Base-by-base conservation (phyloP, 129 eudicot species). In the Flaveria linearis region DNA sequence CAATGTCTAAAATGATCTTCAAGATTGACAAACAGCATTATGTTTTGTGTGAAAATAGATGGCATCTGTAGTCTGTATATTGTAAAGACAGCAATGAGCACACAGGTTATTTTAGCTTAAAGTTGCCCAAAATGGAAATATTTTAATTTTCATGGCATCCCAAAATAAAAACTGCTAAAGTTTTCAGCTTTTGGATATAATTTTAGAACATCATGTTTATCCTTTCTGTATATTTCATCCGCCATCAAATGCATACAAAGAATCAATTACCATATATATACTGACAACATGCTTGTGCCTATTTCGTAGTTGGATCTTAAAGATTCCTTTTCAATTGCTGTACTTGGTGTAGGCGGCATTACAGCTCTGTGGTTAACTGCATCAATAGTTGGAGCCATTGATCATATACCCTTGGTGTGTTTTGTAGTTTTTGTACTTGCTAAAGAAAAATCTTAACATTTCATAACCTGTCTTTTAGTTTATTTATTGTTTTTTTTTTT, bases 361-460 rank as follows among this genome's bases (percentile, higher is more conserved):
- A 63, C 82, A 62, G 81, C 87, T 42, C 81, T 89, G 20, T 94
- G 94, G 92, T 69, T 94, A 42, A 78, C 90, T 16, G 72, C 78
- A 60, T 87, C 91, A 36, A 79, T 94, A 36, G 85, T 94, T 80
- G 91, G 93, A 49, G 91, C 97, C 50, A 75, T 91, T 68, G 98
- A 91, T 71, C 84, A 84, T 64, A 78, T 94, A 60, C 97, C 97
- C 10, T 71, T 94, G 93, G 97, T 89, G 23, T 17, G 90, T 84
- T 16, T 9, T 72, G 62, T 68, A 22, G 45, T 53, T 55, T 68
- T 62, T 73, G 15, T 50, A 73, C 43, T 50, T 75, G 74, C 60
- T 64, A 39, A 64, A 30, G 42, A 50, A 72, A 52, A 42, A 22
- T 16, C 17, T 60, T 63, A 23, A 72, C 39, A 22, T 23, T 3